Base-by-base conservation (phyloP, 768 basidiomycete species). In the Boletellus ananas region DNA sequence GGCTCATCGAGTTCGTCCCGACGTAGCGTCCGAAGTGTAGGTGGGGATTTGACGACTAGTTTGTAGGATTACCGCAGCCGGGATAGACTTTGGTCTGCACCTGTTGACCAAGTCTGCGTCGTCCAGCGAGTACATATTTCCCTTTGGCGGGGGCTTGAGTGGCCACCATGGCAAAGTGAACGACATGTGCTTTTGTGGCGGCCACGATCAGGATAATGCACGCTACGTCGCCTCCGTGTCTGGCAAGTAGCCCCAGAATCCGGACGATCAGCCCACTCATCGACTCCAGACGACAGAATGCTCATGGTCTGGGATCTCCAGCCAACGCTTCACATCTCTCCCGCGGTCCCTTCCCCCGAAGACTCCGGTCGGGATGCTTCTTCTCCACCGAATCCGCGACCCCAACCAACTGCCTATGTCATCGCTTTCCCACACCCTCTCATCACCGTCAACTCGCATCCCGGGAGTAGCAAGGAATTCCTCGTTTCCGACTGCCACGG, bases 301-400 rank as follows among this genome's bases (percentile, higher is more conserved):
- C 77, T 90, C 34, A 85, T 90, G 81, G 81, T 91, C 7, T 91
- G 90, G 90, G 88, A 91, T 67, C 75, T 92, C n/a, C 72, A 78
- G 58, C 88, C 89, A 0, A 62, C 72, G 33, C 47, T 75, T 40
- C 68, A 78, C 47, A 70, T 77, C 37, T 64, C 73, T 33, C 75
- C 80, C 12, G 60, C 57, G 18, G 55, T 58, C 13, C 65, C 69
- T 18, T 62, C 50, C 58, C 65, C 73, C 38, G 67, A 66, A n/a
- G 51, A 55, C 36, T 69, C 67, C 3, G 62, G 59, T 29, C 58
- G 63, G 16, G 52, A 60, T 20, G 58, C 58, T 39, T 64, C 72
- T 14, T 66, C 70, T 14, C 61, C 61, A 5, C 59, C 66, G 20
- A 39, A 33, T 42, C 50, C 74, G 33, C 74, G 84, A 33, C 74